Evolutionary conservation across 1,139 yeast species (phyloP), one percentile per base, ranked within the genome.

Genomic region (Kodamaea suecica): DNA sequence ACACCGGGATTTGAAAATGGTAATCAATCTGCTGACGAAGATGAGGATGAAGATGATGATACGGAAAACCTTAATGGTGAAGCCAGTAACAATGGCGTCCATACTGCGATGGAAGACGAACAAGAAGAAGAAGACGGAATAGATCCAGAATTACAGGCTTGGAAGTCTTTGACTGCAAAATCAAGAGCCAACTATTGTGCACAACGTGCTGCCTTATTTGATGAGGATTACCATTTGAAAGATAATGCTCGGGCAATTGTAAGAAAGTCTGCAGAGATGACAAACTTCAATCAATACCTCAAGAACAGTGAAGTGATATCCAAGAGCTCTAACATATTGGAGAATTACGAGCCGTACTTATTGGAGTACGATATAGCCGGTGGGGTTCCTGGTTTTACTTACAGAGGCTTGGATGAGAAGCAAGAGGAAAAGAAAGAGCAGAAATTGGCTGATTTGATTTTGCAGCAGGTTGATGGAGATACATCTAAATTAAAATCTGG

Each of bases 361-460:
- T 66, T 85, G 28, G 97, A 92, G 53, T 92, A 90, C 56, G 96
- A 90, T 48, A 76, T 84, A 2, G 67, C 78, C 2, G 88, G 95
- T 26, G 90, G 92, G 0, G 53, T 88, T 6, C 97, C 98, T 0
- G 77, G 80, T 0, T 52, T 85, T 4, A 59, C 62, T 5, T 81
- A 75, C 45, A 48, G 50, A 19, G 88, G 88, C 10, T 39, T 63
- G 4, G 61, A 76, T 17, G 70, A 71, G 37, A 69, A 69, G 6
- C 66, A 64, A 17, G 71, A 68, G 41, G 79, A 77, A 17, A 55
- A 53, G 30, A 53, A 66, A 29, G 94, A 84, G 47, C 72, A 76
- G 40, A 62, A 63, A 30, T 50, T 66, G 40, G 73, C 65, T 1
- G 74, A 70, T 39, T 39, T 56, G 4, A 55, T 53, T 30, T 52